Percentiles rank a stretch among this genome's conserved stretches.
These are phyloP conservation scores for Conticribra weissflogii DNA, from an alignment of 108 stramenopile species.

Conservation along the genomic window DNA sequence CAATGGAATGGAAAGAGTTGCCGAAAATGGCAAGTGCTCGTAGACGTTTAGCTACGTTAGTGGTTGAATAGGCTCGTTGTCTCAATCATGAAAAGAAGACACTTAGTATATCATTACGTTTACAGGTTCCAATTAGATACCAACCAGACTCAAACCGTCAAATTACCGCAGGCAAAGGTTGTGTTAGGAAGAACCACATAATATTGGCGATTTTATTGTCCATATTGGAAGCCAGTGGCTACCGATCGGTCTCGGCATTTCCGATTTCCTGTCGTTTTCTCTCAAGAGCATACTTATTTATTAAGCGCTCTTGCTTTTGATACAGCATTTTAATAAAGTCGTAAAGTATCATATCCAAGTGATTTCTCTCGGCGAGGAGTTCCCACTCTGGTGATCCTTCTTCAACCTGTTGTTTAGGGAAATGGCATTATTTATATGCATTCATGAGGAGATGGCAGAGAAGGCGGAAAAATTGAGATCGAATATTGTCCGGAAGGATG, in stretches of 20 bases:
- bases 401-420: no score
- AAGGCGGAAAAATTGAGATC: not conserved
- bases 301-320: slow-evolving; percentile 22
- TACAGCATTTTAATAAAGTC: slow-evolving; percentile 26
- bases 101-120: no score
- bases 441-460: not conserved
- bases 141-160: no score
- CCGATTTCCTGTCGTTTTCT: no score
- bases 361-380: slow-evolving; percentile 32
- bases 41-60: slow-evolving; percentile 32
- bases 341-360: slow-evolving; percentile 43
- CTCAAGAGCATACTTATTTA: slow-evolving; percentile 17
- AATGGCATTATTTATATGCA: not conserved
- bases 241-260: no score
- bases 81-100: no score
- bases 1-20: slow-evolving; percentile 37
- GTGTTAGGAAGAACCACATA: no score
- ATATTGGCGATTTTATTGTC: no score
- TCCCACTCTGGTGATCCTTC: slow-evolving; percentile 24
- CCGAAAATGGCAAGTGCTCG: slow-evolving; percentile 28
- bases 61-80: slow-evolving; percentile 13
- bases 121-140: no score
- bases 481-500: not conserved
- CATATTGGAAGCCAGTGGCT: no score
- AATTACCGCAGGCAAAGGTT: no score